phyloP scores from a whole-genome alignment of 257 asterid species.

The Salvia hispanica region DNA sequence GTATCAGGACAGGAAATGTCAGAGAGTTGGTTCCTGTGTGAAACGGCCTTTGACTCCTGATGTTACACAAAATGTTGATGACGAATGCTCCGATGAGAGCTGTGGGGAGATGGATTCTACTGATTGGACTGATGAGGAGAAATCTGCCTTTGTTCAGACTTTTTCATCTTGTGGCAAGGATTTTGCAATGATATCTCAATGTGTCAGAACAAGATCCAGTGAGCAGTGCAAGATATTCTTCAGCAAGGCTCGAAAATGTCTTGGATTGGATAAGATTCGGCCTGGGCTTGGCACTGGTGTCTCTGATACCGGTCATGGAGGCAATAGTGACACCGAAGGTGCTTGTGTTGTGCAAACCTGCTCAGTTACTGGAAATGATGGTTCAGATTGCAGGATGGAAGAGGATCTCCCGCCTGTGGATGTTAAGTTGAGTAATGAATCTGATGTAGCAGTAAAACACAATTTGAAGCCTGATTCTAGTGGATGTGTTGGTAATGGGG shows the following conservation, averaged over 20 bases:
- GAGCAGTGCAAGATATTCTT: conserved; percentile 90
- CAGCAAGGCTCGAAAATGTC: conserved; percentile 85
- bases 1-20: conserved; percentile 62
- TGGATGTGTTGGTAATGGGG: conserved; percentile 36
- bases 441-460: conserved; percentile 36
- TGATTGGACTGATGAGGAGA: conserved; percentile 97
- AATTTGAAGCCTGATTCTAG: conserved; percentile 45
- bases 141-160: conserved; percentile 64
- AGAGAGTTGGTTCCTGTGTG: conserved; percentile 49
- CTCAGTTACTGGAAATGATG: conserved; percentile 41
- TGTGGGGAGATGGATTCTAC: conserved; percentile 74
- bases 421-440: conserved; percentile 35
- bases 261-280: conserved; percentile 60
- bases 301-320: conserved; percentile 53
- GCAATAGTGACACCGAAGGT: conserved; percentile 71
- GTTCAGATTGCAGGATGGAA: conserved; percentile 48
- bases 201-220: conserved; percentile 64
- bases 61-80: conserved; percentile 64
- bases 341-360: conserved; percentile 58
- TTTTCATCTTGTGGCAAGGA: conserved; percentile 78
- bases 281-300: conserved; percentile 44
- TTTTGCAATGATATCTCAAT: conserved; percentile 65
- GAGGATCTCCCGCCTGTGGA: conserved; percentile 42
- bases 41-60: conserved; percentile 71
- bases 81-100: conserved; percentile 91